Evolutionary conservation across 768 basidiomycete genomes (phyloP).

Genomic region (Leccinum longicurvipes): DNA sequence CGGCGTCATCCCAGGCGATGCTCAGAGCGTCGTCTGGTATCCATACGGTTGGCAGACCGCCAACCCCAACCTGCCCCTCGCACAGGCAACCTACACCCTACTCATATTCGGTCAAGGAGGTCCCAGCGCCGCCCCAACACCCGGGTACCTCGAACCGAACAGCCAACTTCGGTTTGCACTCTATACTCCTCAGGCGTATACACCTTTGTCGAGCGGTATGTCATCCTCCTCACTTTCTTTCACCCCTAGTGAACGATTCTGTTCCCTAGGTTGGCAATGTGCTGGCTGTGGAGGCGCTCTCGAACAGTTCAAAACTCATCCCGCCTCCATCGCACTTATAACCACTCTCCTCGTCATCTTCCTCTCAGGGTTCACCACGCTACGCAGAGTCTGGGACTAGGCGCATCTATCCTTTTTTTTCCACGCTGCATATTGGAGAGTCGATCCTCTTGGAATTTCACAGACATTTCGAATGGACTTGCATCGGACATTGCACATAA

Average conservation of each 20-base stretch:
- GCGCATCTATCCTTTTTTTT: background rate
- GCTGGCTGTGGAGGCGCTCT: constrained; percentile 30
- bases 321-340: constrained; percentile 32
- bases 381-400: constrained; percentile 31
- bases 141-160: constrained; percentile 55
- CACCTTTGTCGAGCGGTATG: constrained; percentile 46
- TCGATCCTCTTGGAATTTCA: constrained; percentile 14
- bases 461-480: constrained; percentile 28
- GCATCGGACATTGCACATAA: constrained; percentile 29
- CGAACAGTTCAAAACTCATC: constrained; percentile 29
- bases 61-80: constrained; percentile 53
- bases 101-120: constrained; percentile 57
- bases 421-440: background rate
- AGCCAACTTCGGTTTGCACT: constrained; percentile 54
- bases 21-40: constrained; percentile 57
- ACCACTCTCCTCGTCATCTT: constrained; percentile 31
- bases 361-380: constrained; percentile 34
- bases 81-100: constrained; percentile 58
- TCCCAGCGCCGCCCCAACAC: constrained; percentile 41
- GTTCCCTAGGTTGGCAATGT: constrained; percentile 28
- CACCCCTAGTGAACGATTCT: background rate
- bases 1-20: constrained; percentile 49
- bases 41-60: constrained; percentile 52
- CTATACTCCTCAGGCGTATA: constrained; percentile 58
- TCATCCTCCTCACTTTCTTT: background rate